Conservation (phyloP, 805 yeast genomes). For the Candida krabiensis region DNA sequence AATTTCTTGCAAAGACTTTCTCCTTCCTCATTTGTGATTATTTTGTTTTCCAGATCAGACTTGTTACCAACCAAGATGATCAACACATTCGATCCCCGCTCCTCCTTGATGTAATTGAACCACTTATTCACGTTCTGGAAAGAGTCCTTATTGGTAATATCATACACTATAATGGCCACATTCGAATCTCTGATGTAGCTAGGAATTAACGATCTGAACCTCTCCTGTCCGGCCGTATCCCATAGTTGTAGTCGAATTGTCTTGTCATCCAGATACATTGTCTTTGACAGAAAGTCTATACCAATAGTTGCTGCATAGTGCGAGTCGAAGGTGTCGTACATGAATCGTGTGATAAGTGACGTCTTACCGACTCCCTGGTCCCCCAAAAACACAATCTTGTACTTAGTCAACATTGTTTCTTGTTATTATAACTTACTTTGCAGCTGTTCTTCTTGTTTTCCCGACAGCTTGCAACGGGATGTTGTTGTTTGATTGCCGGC, state of each 20-base stretch:
- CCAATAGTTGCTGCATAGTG: constrained; percentile 97
- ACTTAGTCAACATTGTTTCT: constrained; percentile 51
- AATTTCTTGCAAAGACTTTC: constrained; percentile 69
- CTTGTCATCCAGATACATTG: constrained; percentile 94
- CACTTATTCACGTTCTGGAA: constrained; percentile 85
- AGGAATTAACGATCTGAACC: constrained; percentile 93
- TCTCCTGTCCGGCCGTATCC: constrained; percentile 98
- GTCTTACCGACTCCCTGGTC: constrained; percentile 98
- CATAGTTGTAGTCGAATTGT: constrained; percentile 93
- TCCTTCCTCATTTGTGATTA: constrained; percentile 82
- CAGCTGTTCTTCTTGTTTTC: neutral
- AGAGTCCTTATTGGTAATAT: constrained; percentile 81
- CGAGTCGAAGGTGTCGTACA: constrained; percentile 96
- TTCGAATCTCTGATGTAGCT: constrained; percentile 93
- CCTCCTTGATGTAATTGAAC: constrained; percentile 93
- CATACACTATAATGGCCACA: constrained; percentile 97
- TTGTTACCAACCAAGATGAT: constrained; percentile 92
- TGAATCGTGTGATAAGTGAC: constrained; percentile 91
- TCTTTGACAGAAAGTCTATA: constrained; percentile 87
- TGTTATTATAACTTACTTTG: neutral
- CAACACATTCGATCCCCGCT: constrained; percentile 86
- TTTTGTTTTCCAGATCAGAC: constrained; percentile 81
- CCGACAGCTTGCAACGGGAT: neutral
- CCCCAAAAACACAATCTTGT: constrained; percentile 93
- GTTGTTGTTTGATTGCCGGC: neutral